phyloP scores from a whole-genome alignment of 2,329 filamentous ascomycete species.

The Lasiodiplodia gonubiensis region DNA sequence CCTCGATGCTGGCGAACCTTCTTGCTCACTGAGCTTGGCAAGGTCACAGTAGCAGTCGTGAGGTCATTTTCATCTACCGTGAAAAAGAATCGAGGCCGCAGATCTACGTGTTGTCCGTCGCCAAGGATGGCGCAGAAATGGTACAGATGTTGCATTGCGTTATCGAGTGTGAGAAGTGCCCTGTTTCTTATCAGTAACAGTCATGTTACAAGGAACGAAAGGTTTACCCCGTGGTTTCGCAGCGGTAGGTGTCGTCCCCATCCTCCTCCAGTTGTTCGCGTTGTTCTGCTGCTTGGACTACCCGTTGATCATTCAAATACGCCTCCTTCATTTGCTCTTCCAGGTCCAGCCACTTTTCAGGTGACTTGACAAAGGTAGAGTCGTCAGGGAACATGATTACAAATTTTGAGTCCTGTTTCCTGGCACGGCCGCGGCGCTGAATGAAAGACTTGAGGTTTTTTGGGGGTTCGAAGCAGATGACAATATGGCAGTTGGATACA shows the following conservation, averaged over 20 bases:
- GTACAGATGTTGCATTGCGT: constrained; percentile 75
- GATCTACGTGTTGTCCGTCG: constrained; percentile 65
- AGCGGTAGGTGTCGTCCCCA: constrained; percentile 37
- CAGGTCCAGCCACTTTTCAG: constrained; percentile 66
- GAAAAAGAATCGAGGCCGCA: constrained; percentile 70
- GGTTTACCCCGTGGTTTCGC: constrained; percentile 37
- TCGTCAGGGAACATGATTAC: constrained; percentile 48
- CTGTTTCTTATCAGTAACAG: constrained; percentile 41
- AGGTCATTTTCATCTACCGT: constrained; percentile 43
- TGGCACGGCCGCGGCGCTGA: constrained; percentile 68
- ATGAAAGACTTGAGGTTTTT: constrained; percentile 68
- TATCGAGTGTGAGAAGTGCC: constrained; percentile 73
- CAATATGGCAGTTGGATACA: constrained; percentile 66
- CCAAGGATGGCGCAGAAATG: constrained; percentile 77
- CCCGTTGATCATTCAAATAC: constrained; percentile 69
- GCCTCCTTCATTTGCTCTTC: constrained; percentile 74
- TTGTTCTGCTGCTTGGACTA: constrained; percentile 52
- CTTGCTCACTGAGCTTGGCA: constrained; percentile 74
- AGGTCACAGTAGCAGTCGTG: constrained; percentile 66
- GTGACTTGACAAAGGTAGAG: constrained; percentile 31
- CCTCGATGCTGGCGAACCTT: constrained; percentile 63
- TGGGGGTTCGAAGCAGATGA: constrained; percentile 68
- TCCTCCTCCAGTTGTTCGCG: constrained; percentile 57
- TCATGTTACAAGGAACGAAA: too few species aligned
- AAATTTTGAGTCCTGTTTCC: constrained; percentile 62